Percentiles rank a stretch among this genome's conserved stretches.
Conservation (phyloP, 2,329 filamentous ascomycete genomes). For the Botrytis hyacinthi region DNA sequence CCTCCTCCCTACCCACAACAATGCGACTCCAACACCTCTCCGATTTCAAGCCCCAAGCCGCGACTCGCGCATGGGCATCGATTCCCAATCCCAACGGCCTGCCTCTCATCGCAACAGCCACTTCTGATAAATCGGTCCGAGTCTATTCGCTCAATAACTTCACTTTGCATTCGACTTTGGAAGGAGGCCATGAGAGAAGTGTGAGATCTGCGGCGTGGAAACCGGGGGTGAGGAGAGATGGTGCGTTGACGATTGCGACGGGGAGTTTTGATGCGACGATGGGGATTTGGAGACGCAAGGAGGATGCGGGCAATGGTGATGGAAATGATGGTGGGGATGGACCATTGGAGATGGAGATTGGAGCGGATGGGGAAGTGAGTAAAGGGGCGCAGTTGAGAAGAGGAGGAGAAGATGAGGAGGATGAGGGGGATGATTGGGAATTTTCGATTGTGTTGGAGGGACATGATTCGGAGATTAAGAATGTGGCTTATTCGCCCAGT, state of each 20-base stretch:
- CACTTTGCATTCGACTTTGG: conserved; percentile 73
- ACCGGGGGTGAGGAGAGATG: conserved; percentile 58
- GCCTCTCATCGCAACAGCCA: conserved; percentile 84
- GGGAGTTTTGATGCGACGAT: conserved; percentile 93
- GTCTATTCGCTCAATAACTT: conserved; percentile 85
- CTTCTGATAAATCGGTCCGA: conserved; percentile 80
- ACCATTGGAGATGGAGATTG: conserved; percentile 47
- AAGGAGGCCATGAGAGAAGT: conserved; percentile 85
- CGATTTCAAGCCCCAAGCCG: conserved; percentile 49
- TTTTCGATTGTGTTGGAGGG: conserved; percentile 91
- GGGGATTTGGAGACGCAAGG: conserved; percentile 70
- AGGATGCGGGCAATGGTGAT: conserved; percentile 37
- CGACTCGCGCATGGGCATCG: conserved; percentile 80
- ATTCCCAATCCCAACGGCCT: conserved; percentile 75
- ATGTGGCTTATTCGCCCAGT: conserved; percentile 69
- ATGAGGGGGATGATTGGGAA: conserved; percentile 76
- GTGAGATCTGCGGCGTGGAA: conserved; percentile 90
- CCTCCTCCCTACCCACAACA: not conserved
- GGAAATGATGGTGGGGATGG: conserved; percentile 25
- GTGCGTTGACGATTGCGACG: conserved; percentile 77
- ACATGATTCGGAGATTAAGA: conserved; percentile 91
- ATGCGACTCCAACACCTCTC: conserved; percentile 28
- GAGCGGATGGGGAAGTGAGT: conserved; percentile 23
- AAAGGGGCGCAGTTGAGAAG: conserved; percentile 30
- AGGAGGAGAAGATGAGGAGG: conserved; percentile 41